phyloP scores from a whole-genome alignment of 805 yeast genomes.

The Maudiozyma turicensis region DNA sequence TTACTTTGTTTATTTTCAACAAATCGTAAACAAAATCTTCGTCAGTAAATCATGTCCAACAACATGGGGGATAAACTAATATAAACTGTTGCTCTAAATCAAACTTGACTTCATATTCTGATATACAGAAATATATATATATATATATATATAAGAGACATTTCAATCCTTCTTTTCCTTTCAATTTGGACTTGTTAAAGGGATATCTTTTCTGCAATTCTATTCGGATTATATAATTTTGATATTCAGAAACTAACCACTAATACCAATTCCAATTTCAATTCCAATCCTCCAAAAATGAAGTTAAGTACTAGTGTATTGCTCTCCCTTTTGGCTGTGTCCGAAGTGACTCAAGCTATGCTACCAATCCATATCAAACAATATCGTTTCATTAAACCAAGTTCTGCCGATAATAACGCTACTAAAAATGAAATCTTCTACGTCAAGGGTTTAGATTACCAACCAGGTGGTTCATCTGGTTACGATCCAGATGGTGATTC shows the following conservation, averaged over 20 bases:
- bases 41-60: too few species aligned
- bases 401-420: conserved; percentile 29
- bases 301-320: conserved; percentile 5
- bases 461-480: conserved; percentile 83
- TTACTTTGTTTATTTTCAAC: too few species aligned
- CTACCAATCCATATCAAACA: conserved; percentile 50
- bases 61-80: too few species aligned
- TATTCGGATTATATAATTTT: background rate
- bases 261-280: background rate
- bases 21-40: too few species aligned
- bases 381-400: conserved; percentile 50
- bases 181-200: too few species aligned
- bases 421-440: conserved; percentile 51
- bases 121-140: too few species aligned
- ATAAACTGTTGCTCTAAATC: too few species aligned
- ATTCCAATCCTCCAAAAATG: background rate
- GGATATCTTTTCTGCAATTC: too few species aligned
- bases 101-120: too few species aligned
- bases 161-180: too few species aligned
- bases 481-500: conserved; percentile 24
- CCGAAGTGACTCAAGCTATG: conserved; percentile 33
- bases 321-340: conserved; percentile 8
- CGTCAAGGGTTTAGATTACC: conserved; percentile 83
- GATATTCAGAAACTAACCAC: background rate
- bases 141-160: too few species aligned